These are phyloP conservation scores for Diaporthe citri DNA, from an alignment of 2,329 filamentous ascomycete species.

Conservation along the genomic window DNA sequence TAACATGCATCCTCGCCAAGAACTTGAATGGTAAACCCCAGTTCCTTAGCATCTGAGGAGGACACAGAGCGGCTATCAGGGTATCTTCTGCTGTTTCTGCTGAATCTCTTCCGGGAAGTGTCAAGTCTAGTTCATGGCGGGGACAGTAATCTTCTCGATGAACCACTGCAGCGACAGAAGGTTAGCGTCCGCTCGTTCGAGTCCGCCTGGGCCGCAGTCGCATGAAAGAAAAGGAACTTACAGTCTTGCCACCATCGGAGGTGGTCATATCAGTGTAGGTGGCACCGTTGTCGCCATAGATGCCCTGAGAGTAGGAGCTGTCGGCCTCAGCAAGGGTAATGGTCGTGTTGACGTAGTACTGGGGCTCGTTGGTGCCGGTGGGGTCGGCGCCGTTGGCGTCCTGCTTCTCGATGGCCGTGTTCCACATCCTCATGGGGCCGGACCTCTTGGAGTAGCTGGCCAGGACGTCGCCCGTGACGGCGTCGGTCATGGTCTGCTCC, in stretches of 20 bases:
- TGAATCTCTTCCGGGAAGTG: background rate
- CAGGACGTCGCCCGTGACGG: slow-evolving; percentile 42
- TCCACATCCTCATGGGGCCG: slow-evolving; percentile 44
- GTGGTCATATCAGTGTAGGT: slow-evolving; percentile 21
- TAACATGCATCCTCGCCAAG: background rate
- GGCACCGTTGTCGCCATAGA: slow-evolving; percentile 30
- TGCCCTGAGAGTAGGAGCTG: background rate
- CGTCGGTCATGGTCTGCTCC: slow-evolving; percentile 43
- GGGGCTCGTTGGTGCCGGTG: slow-evolving; percentile 36
- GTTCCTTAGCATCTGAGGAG: background rate
- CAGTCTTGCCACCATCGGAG: slow-evolving; percentile 33
- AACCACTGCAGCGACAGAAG: slow-evolving; percentile 3
- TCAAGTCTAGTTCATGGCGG: slow-evolving; percentile 17
- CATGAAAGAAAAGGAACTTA: background rate
- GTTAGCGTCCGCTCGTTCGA: background rate
- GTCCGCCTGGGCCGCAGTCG: fast-evolving
- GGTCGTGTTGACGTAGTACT: slow-evolving; percentile 40
- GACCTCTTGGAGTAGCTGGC: slow-evolving; percentile 43
- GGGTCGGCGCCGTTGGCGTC: slow-evolving; percentile 30
- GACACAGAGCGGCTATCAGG: background rate
- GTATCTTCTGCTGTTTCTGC: background rate
- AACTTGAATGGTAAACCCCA: no score
- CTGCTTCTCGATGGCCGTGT: slow-evolving; percentile 41
- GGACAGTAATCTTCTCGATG: slow-evolving; percentile 40
- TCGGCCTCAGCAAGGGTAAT: slow-evolving; percentile 37